Percentiles rank a stretch among this genome's conserved stretches.
Evolutionary conservation across 257 asterid species (phyloP).

Genomic region (Fraxinus excelsior): DNA sequence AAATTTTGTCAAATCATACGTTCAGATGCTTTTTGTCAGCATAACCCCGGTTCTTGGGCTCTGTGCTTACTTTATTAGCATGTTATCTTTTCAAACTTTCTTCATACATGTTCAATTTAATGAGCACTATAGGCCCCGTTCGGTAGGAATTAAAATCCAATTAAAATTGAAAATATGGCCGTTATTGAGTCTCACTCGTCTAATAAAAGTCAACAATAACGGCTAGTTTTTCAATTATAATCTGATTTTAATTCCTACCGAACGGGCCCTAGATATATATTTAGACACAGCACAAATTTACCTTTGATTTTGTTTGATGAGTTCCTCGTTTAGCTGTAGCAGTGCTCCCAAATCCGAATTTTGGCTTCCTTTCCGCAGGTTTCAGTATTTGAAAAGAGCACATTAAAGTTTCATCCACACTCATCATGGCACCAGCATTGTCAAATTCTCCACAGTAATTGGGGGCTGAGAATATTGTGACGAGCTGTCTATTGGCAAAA

Average conservation of each 20-base stretch:
- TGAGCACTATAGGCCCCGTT: too few relatives aligned
- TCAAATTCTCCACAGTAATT: constrained; percentile 84
- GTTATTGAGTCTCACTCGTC: too few relatives aligned
- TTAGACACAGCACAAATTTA: constrained; percentile 11
- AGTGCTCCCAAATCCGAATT: constrained; percentile 68
- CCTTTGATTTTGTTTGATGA: constrained; percentile 58
- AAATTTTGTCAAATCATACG: background rate
- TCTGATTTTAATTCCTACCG: too few relatives aligned
- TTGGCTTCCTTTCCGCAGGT: constrained; percentile 75
- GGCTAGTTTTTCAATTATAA: too few relatives aligned
- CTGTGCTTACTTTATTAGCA: background rate
- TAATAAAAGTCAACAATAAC: too few relatives aligned
- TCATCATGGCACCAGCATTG: constrained; percentile 88
- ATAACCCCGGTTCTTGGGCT: background rate
- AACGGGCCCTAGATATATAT: background rate
- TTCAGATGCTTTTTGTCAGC: background rate
- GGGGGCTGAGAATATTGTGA: constrained; percentile 80
- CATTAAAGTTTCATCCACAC: constrained; percentile 82
- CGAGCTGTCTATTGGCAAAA: constrained; percentile 79
- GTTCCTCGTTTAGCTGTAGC: constrained; percentile 57
- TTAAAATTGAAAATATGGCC: too few relatives aligned
- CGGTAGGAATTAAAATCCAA: too few relatives aligned
- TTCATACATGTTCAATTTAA: background rate
- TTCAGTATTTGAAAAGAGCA: constrained; percentile 82
- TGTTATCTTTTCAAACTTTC: background rate